Base-by-base conservation (phyloP, 2,329 filamentous ascomycete species). In the Claviceps monticola region DNA sequence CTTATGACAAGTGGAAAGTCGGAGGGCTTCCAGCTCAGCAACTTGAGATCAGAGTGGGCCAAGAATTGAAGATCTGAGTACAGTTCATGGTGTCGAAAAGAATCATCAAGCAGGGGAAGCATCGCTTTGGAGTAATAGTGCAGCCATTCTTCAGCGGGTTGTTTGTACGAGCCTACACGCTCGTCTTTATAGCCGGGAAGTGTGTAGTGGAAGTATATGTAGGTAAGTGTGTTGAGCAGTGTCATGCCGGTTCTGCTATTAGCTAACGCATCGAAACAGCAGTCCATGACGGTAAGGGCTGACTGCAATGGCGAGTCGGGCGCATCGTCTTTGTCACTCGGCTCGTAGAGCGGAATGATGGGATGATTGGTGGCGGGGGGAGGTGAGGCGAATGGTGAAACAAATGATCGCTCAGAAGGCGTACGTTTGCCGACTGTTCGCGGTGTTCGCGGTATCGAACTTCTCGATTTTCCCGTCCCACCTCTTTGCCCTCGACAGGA, bases 41-140 rank as follows among this genome's bases (percentile, higher is more conserved):
- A 59, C 0, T 46, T 38, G 34, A 69, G 66, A 8, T 61, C 55
- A 7, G 49, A 59, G 2, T 51, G 45, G 0, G 66, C 59, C 3
- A 60, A 54, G 3, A 61, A 54, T 41, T 65, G 55, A 0, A 76
- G 60, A 61, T 64, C 72, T 1, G 52, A 13, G 37, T 63, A 66
- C 26, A 70, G 61, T 0, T 61, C 61, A 8, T 62, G 63, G 0
- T 53, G 51, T 3, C 59, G 56, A 58, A 68, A 74, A 19, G 62
- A 65, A 4, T 59, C 57, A 39, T 66, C 64, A 1, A 75, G 59
- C 3, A 55, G 55, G 2, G 60, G 51, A 1, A 72, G 55, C 5
- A 79, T 62, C 5, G 67, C 66, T 4, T 56, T 57, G 1, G 73
- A 66, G 50, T 74, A 72, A 54, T 73, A 76, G 13, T 69, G 64